phyloP scores from a whole-genome alignment of 305 asterid genomes.

The Fraxinus angustifolia region DNA sequence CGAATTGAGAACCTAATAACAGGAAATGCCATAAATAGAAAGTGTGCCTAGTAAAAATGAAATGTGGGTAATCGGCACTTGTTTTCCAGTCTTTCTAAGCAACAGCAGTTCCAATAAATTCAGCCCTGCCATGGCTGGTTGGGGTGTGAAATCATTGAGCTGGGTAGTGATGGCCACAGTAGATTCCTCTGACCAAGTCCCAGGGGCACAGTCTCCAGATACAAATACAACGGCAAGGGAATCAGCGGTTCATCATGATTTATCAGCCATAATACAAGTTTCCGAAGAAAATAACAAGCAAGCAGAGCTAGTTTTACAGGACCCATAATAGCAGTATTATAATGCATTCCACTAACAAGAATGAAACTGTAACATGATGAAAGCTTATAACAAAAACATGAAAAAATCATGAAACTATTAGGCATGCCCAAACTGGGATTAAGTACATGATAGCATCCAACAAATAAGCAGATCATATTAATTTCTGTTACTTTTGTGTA shows the following conservation, averaged over 20 bases:
- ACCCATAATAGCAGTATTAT: not conserved
- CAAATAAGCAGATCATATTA: not conserved
- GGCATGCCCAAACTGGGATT: not conserved
- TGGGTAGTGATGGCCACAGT: not conserved
- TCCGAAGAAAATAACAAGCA: not conserved
- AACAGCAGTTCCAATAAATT: not conserved
- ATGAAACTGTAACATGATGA: not conserved
- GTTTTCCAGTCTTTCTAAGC: not conserved
- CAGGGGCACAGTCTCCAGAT: not conserved
- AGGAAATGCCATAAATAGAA: not conserved
- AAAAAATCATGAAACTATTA: not conserved
- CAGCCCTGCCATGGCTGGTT: not conserved
- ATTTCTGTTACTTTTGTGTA: not conserved
- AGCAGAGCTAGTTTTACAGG: not conserved
- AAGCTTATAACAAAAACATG: not conserved
- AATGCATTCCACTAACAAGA: not conserved
- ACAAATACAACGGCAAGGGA: not conserved
- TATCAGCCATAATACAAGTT: not conserved
- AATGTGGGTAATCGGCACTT: not conserved
- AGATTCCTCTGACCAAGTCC: not conserved
- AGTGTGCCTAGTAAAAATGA: not conserved
- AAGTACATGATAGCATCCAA: not conserved
- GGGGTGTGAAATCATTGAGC: not conserved
- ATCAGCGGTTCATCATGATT: not conserved
- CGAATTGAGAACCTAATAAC: not conserved